Percentiles rank a stretch among this genome's conserved stretches.
Evolutionary conservation across 1,284 basidiomycete species (phyloP).

Genomic region (Rhodotorula mucilaginosa): DNA sequence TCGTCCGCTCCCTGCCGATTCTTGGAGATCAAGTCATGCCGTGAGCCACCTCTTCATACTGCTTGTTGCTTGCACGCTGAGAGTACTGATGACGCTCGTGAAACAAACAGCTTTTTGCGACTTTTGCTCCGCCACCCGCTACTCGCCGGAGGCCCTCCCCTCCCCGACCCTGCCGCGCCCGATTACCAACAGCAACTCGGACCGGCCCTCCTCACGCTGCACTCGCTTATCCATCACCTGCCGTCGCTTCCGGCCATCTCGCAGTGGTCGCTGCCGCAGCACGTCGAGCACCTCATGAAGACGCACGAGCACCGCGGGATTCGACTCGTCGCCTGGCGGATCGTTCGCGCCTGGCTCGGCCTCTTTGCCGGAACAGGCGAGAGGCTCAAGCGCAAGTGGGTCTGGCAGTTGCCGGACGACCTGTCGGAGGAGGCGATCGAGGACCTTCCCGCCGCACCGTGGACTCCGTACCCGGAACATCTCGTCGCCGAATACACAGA

Average conservation of each 20-base stretch:
- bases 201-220: conserved; percentile 25
- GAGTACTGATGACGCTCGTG: not conserved
- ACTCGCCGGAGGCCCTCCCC: conserved; percentile 22
- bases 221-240: conserved; percentile 29
- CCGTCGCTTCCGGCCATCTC: conserved; percentile 30
- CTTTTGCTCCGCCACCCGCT: conserved; percentile 31
- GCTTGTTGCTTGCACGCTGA: too few relatives aligned
- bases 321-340: conserved; percentile 42
- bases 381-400: conserved; percentile 37
- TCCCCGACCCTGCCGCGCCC: conserved; percentile 8
- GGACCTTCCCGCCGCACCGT: conserved; percentile 16
- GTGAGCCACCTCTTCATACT: conserved; percentile 15
- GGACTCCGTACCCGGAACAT: conserved; percentile 27
- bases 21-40: conserved; percentile 45
- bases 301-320: conserved; percentile 37
- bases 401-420: conserved; percentile 21
- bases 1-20: conserved; percentile 38
- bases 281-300: conserved; percentile 36
- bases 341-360: conserved; percentile 39
- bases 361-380: conserved; percentile 35
- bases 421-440: not conserved
- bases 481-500: conserved; percentile 26
- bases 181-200: conserved; percentile 26
- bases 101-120: conserved; percentile 27
- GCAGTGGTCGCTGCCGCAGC: conserved; percentile 33